Evolutionary conservation across 2,329 filamentous ascomycete species (phyloP).

Genomic region (Fusarium setosum): DNA sequence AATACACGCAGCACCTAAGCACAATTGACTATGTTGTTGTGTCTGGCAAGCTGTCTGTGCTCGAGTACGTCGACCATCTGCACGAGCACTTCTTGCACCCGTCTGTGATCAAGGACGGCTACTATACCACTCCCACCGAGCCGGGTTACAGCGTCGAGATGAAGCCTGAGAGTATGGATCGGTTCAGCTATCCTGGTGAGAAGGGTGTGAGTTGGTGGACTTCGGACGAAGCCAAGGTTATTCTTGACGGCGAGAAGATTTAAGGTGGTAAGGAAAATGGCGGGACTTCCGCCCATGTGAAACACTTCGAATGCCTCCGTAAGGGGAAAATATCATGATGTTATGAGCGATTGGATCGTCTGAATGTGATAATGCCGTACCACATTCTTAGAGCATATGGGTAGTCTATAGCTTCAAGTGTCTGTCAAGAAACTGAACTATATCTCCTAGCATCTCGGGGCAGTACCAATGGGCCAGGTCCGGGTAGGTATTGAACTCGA

Average conservation of each 20-base stretch:
- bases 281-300: not conserved
- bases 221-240: constrained; percentile 80
- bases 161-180: constrained; percentile 88
- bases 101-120: constrained; percentile 82
- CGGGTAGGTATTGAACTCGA: constrained; percentile 52
- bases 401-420: not conserved
- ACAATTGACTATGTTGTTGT: constrained; percentile 95
- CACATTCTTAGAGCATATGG: not conserved
- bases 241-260: constrained; percentile 73
- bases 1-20: constrained; percentile 93
- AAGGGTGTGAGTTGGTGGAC: constrained; percentile 88
- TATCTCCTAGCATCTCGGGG: constrained; percentile 52
- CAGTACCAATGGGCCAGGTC: constrained; percentile 60
- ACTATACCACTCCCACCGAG: constrained; percentile 86
- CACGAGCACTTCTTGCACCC: constrained; percentile 94
- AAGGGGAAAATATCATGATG: constrained; percentile 24
- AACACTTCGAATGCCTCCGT: constrained; percentile 13
- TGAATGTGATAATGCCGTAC: not conserved
- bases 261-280: constrained; percentile 43
- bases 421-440: constrained; percentile 47
- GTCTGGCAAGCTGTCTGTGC: constrained; percentile 80
- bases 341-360: constrained; percentile 29
- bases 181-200: constrained; percentile 80
- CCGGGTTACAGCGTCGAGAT: constrained; percentile 94
- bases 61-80: constrained; percentile 93